Evolutionary conservation across 1,284 basidiomycete genomes (phyloP), one percentile per base, ranked within the genome.

Genomic region (Serendipita sp.): DNA sequence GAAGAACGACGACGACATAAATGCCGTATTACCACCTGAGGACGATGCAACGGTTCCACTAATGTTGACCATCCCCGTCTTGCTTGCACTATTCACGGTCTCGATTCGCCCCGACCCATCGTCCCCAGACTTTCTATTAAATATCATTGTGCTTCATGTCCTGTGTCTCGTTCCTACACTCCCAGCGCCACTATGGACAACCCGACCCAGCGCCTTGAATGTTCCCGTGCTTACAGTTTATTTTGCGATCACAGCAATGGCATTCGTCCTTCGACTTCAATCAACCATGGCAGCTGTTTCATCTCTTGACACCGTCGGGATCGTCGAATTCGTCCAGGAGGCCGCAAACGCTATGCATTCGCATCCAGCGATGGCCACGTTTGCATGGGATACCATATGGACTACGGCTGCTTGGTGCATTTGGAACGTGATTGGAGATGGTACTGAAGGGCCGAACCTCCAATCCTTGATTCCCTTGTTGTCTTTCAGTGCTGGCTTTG

Each of bases 371-470:
- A 83, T 85, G 68, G 75, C 79, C 0, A 83, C 81, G 2, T 84
- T 88, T 49, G 81, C 82, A 2, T 82, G 79, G 76, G 84, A 87
- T 65, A 79, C 85, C 30, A 69, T 86, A 10, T 85, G 82, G 81
- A 78, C 79, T n/a, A 76, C 65, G 2, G 34, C 64, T 3, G 29
- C n/a, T 10, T 58, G n/a, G 8, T 17, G n/a, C 8, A 10, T 58
- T n/a, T 58, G 53, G 53, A 4, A 30, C 10, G 32, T 35, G 15
- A 22, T 58, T 35, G 53, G 53, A 58, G 53, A 58, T 35, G 53
- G 53, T 22, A 58, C 26, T 8, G 32, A 8, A 10, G 15, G 15
- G 32, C 29, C 3, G 32, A 58, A 58, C n/a, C 8, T 35, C 26
- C 26, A 58, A n/a, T n/a, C 32, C 15, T 35, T 58, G 8, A n/a